Percentiles rank a stretch among this genome's conserved stretches.
These are phyloP conservation scores for Scutellaria minor DNA, from an alignment of 257 asterid species.

Conservation along the genomic window DNA sequence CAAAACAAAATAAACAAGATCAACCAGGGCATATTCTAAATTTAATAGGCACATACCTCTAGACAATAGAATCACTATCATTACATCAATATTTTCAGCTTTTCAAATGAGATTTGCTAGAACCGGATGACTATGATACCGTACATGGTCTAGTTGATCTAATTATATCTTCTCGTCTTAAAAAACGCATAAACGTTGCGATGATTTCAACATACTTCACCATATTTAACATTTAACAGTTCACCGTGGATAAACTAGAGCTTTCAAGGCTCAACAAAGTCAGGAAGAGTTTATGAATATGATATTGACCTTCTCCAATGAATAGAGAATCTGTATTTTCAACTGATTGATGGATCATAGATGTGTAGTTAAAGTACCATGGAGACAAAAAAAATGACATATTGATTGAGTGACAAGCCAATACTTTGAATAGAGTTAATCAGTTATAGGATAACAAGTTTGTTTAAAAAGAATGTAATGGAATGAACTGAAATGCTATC, in stretches of 20 bases:
- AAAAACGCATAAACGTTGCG: constrained; percentile 7
- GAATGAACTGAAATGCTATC: neutral
- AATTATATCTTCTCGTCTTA: constrained; percentile 20
- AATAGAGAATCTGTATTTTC: constrained; percentile 12
- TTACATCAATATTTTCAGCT: neutral
- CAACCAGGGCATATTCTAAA: constrained; percentile 26
- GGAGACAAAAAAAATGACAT: constrained; percentile 10
- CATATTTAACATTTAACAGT: constrained; percentile 7
- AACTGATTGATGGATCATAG: constrained; percentile 22
- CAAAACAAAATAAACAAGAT: constrained; percentile 1
- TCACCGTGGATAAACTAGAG: constrained; percentile 23
- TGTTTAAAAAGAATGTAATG: neutral
- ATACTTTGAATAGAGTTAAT: neutral
- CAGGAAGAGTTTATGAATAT: neutral
- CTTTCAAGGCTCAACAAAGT: constrained; percentile 15
- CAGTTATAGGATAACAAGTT: constrained; percentile 13
- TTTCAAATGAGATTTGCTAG: constrained; percentile 12
- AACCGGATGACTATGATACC: constrained; percentile 9
- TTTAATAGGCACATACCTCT: constrained; percentile 14
- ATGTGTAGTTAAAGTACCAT: constrained; percentile 8
- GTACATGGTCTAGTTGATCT: constrained; percentile 13
- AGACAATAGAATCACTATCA: constrained; percentile 25
- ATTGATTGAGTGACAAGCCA: constrained; percentile 12
- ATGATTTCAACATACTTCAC: constrained; percentile 1
- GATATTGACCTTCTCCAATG: constrained; percentile 9